Evolutionary conservation across 1,284 basidiomycete genomes (phyloP).

Genomic region (Leccinum solheimii): DNA sequence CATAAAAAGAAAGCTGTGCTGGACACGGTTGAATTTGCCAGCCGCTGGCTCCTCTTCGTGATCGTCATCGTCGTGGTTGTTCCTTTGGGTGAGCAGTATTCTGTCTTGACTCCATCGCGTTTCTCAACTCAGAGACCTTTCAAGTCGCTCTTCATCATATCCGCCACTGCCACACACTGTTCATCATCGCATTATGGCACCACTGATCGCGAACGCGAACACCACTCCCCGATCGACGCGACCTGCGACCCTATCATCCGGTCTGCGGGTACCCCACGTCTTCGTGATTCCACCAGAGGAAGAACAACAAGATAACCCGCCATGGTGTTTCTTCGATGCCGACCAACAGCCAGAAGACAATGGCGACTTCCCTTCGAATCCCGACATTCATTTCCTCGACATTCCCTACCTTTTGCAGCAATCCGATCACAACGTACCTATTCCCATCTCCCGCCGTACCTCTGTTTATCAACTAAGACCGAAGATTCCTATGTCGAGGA

Average conservation of each 20-base stretch:
- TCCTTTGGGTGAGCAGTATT: conserved; percentile 17
- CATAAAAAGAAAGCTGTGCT: conserved; percentile 24
- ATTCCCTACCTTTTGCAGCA: conserved; percentile 38
- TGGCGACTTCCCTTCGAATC: conserved; percentile 31
- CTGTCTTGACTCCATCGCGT: neutral
- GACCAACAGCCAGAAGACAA: conserved; percentile 35
- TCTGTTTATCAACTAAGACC: conserved; percentile 19
- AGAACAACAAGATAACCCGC: conserved; percentile 53
- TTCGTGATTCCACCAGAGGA: conserved; percentile 72
- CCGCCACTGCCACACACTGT: neutral
- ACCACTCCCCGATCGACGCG: conserved; percentile 16
- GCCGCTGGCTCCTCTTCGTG: conserved; percentile 22
- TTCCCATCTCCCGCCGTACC: conserved; percentile 25
- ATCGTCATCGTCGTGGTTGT: neutral
- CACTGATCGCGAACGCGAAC: conserved; percentile 14
- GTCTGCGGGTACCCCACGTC: conserved; percentile 55
- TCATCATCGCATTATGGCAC: conserved; percentile 16
- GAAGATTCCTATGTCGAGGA: conserved; percentile 31
- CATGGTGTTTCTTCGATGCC: conserved; percentile 69
- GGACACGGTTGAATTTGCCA: conserved; percentile 24
- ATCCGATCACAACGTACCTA: conserved; percentile 10
- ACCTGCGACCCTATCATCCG: conserved; percentile 10
- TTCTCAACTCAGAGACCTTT: conserved; percentile 1
- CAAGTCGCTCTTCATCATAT: conserved; percentile 22
- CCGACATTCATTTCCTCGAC: conserved; percentile 46